These are phyloP conservation scores for Phytophthora sp. DNA, from an alignment of 352 stramenopile species.

Conservation along the genomic window DNA sequence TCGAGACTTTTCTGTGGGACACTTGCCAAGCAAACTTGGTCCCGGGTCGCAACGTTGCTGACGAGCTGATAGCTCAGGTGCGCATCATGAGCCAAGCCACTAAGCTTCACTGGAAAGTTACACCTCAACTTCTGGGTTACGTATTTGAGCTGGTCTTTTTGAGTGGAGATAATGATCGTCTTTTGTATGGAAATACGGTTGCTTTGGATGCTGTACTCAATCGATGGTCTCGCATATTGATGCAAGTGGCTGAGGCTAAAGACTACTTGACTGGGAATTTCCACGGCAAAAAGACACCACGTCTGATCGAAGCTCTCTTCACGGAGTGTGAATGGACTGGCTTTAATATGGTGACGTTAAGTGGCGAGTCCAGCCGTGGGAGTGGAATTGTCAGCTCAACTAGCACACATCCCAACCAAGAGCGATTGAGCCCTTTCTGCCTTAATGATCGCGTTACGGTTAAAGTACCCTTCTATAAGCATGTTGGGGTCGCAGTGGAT, in stretches of 20 bases:
- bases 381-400: neutral
- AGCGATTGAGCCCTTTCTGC: slow-evolving; percentile 27
- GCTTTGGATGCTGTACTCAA: slow-evolving; percentile 57
- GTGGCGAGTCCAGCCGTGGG: neutral
- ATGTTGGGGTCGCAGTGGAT: slow-evolving; percentile 57
- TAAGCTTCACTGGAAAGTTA: slow-evolving; percentile 71
- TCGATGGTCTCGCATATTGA: slow-evolving; percentile 61
- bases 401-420: neutral
- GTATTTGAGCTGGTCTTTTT: slow-evolving; percentile 60
- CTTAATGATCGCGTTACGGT: slow-evolving; percentile 44
- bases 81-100: slow-evolving; percentile 47
- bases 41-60: slow-evolving; percentile 35
- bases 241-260: slow-evolving; percentile 62
- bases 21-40: slow-evolving; percentile 54
- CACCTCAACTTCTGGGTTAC: slow-evolving; percentile 65
- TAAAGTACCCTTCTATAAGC: slow-evolving; percentile 41
- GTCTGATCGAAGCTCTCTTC: slow-evolving; percentile 60
- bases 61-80: slow-evolving; percentile 56
- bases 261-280: slow-evolving; percentile 62
- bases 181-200: slow-evolving; percentile 54
- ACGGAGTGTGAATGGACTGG: slow-evolving; percentile 74
- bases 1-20: slow-evolving; percentile 60
- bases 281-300: slow-evolving; percentile 64
- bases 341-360: slow-evolving; percentile 47
- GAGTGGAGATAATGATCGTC: slow-evolving; percentile 56